Conservation (phyloP, 192 early-diverging fungal species). For the Podila verticillata region DNA sequence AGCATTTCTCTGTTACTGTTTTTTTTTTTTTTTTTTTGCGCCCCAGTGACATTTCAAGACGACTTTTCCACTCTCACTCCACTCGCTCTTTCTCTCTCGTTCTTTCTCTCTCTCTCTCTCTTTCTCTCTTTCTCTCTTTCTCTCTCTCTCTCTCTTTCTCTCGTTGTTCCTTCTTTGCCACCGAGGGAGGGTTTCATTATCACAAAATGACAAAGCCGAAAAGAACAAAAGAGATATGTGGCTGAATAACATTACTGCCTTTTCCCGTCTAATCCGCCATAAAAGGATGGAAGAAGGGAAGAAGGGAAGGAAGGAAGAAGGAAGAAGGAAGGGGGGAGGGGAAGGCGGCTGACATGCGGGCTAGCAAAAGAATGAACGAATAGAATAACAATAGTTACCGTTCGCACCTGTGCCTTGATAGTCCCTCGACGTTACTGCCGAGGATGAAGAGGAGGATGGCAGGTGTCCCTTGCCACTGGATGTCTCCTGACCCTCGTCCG, state of each 20-base stretch:
- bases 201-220: too few species aligned
- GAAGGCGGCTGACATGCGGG: background rate
- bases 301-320: background rate
- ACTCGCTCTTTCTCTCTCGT: too few species aligned
- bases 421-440: background rate
- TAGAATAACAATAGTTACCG: background rate
- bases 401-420: constrained; percentile 4
- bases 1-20: background rate
- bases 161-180: too few species aligned
- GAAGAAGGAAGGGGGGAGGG: background rate
- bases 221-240: background rate
- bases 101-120: too few species aligned
- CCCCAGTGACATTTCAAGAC: background rate
- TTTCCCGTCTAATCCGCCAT: background rate
- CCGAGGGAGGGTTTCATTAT: too few species aligned
- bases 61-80: too few species aligned
- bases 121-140: too few species aligned
- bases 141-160: too few species aligned
- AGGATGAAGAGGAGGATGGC: background rate
- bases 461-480: background rate
- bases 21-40: background rate
- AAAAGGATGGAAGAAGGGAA: background rate
- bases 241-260: background rate
- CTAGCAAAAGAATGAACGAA: too few species aligned
- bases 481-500: constrained; percentile 1